A percentile compares a stretch with the other conserved stretches of the same genome.
phyloP scores from a whole-genome alignment of 73 alveolate species.

The Paramecium primaurelia region DNA sequence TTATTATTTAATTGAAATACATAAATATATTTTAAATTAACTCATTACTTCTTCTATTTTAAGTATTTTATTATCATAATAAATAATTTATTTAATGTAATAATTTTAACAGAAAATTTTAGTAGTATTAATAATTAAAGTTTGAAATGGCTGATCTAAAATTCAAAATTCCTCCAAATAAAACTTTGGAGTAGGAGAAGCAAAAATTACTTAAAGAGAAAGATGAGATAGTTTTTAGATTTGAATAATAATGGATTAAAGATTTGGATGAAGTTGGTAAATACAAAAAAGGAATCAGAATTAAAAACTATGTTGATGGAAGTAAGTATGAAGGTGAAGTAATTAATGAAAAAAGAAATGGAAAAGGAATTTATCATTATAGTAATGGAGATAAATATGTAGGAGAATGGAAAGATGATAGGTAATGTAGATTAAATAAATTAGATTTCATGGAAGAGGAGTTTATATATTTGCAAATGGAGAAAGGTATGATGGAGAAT shows the following conservation, averaged over 20 bases:
- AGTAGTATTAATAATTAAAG: neutral
- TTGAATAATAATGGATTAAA: neutral
- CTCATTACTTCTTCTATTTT: neutral
- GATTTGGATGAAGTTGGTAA: constrained; percentile 2
- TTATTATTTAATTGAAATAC: neutral
- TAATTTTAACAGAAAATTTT: neutral
- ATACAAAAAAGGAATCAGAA: constrained; percentile 40
- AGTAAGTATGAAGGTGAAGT: constrained; percentile 60
- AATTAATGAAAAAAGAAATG: constrained; percentile 53
- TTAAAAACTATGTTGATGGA: constrained; percentile 58
- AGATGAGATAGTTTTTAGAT: constrained; percentile 22
- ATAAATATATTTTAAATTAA: no score
- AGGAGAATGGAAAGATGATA: constrained; percentile 49
- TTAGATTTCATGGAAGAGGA: constrained; percentile 59
- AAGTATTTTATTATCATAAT: neutral
- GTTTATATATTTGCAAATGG: constrained; percentile 46
- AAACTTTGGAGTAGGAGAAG: constrained; percentile 5
- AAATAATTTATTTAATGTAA: neutral
- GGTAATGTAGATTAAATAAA: neutral
- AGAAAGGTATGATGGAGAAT: constrained; percentile 48
- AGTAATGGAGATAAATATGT: constrained; percentile 39
- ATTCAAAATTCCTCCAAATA: neutral
- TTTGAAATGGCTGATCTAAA: constrained; percentile 21
- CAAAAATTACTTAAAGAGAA: neutral
- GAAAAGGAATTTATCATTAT: constrained; percentile 44